Evolutionary conservation across 805 yeast genomes (phyloP), one percentile per base, ranked within the genome.

Genomic region (Saturnispora zaruensis): DNA sequence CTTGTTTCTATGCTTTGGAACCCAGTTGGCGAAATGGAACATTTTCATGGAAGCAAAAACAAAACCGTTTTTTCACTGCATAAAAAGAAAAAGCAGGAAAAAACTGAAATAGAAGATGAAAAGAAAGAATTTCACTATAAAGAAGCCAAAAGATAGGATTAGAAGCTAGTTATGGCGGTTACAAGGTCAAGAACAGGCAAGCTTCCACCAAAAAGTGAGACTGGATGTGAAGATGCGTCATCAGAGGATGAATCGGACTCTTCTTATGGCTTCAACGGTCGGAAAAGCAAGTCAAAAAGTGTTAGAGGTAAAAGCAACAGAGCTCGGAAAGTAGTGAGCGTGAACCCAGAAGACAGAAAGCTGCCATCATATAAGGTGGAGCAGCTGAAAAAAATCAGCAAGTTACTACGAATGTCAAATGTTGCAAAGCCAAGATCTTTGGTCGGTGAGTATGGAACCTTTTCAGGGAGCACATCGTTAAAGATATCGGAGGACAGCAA

Each of bases 391-490:
- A 48, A 49, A 8, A 43, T 51, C 18, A 48, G 49, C n/a, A 32
- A 43, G 4, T 47, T 59, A 24, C 41, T 51, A 11, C 48, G 52
- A 5, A 50, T 55, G 50, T 54, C 63, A 5, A 49, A 48, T 24
- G 49, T 45, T 14, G 52, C 57, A 1, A 57, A 48, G 41, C 62
- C 62, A n/a, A 41, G 53, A n/a, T 55, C 53, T 3, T 40, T 50
- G 24, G 38, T 37, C 3, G 44, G 43, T 14, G 51, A 50, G 26
- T 48, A 43, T 33, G 26, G 45, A 9, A 33, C 25, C 8, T 32
- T 26, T 13, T 38, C 37, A 3, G 41, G 41, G 23, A 18, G 7
- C 3, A 23, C 33, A 2, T n/a, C 24, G 21, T 13, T 32, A 9
- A 24, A 13, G 8, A 41, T 20, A 40, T n/a, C 44, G 14, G 14